phyloP scores from a whole-genome alignment of 2,329 filamentous ascomycete genomes.

The Curvularia lunata region DNA sequence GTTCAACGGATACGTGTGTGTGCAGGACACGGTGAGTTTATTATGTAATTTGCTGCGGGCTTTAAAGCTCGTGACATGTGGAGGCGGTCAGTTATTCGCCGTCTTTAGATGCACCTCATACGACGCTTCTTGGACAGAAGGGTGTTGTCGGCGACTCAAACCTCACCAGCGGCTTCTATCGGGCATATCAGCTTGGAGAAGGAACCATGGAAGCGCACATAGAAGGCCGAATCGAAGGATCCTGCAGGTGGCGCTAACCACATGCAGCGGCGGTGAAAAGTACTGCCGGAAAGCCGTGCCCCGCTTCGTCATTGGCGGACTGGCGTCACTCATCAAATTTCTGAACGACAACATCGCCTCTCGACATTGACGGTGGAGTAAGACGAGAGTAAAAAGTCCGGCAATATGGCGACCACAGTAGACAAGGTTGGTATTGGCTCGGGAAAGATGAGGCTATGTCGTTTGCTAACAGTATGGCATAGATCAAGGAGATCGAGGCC shows the following conservation, averaged over 20 bases:
- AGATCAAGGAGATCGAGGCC: conserved; percentile 97
- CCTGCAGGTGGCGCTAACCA: conserved; percentile 9
- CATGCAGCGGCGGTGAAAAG: conserved; percentile 17
- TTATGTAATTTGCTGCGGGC: conserved; percentile 40
- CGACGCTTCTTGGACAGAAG: conserved; percentile 3
- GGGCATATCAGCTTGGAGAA: conserved; percentile 26
- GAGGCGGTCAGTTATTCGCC: conserved; percentile 29
- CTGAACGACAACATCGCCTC: conserved; percentile 21
- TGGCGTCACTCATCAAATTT: conserved; percentile 39
- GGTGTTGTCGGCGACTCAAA: conserved; percentile 14
- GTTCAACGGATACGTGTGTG: conserved; percentile 5
- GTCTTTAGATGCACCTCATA: conserved; percentile 16
- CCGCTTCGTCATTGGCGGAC: conserved; percentile 36
- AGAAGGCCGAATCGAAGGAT: conserved; percentile 13
- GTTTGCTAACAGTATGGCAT: conserved; percentile 41
- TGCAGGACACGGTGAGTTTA: conserved; percentile 19
- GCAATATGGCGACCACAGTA: conserved; percentile 92
- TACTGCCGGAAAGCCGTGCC: conserved; percentile 26
- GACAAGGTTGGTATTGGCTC: conserved; percentile 73
- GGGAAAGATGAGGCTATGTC: conserved; percentile 35
- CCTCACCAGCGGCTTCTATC: conserved; percentile 31
- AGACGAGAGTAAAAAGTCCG: conserved; percentile 12
- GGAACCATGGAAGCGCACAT: conserved; percentile 15
- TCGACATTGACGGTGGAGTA: conserved; percentile 7
- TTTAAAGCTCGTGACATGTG: conserved; percentile 22